Base-by-base conservation (phyloP, 202 grass and related monocot species). In the Schoenoplectus tabernaemontani region DNA sequence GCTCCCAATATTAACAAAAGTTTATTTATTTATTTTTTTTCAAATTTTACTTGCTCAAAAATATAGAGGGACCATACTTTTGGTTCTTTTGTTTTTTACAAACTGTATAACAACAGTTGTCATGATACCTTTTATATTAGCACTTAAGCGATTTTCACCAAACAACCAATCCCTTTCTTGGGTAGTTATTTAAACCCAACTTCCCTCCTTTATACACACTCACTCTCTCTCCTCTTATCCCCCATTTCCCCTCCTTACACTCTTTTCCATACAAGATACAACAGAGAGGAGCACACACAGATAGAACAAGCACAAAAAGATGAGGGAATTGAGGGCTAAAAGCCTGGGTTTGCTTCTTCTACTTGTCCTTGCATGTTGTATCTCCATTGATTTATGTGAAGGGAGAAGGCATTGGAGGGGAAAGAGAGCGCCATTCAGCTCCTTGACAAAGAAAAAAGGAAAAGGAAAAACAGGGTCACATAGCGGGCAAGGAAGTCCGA, bases 321-420 rank as follows among this genome's bases (percentile, higher is more conserved):
- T 81, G 95, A 86, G 87, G 79, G 74, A 86, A 87, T 75, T 91
- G 56, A 85, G 83, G 62, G 60, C 38, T 91, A 98, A 92, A 85
- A 88, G 89, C 63, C 48, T 91, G 30, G 47, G 83, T 78, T 46
- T 98, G 73, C 82, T 97, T 57, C 88, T 93, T 88, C 81, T 98
- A 65, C 65, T 98, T 89, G 86, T 98, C 81, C 26, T 95, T 84
- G 64, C 83, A 80, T 76, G 84, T 22, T 98, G 88, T 77, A 86
- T 78, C 58, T 87, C 90, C 60, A 87, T 95, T 84, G 95, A 95
- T 78, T 83, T 83, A 56, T 89, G 89, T 67, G 88, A 94, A 24
- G 95, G 87, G 26, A 98, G 89, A 68, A 89, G 86, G 83, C 89
- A 92, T 85, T 95, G 91, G 95, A 87, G 86, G 64, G 59, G 77